Percentiles rank a stretch among this genome's conserved stretches.
These are phyloP conservation scores for Lithospermum erythrorhizon DNA, from an alignment of 257 asterid species.

Conservation along the genomic window DNA sequence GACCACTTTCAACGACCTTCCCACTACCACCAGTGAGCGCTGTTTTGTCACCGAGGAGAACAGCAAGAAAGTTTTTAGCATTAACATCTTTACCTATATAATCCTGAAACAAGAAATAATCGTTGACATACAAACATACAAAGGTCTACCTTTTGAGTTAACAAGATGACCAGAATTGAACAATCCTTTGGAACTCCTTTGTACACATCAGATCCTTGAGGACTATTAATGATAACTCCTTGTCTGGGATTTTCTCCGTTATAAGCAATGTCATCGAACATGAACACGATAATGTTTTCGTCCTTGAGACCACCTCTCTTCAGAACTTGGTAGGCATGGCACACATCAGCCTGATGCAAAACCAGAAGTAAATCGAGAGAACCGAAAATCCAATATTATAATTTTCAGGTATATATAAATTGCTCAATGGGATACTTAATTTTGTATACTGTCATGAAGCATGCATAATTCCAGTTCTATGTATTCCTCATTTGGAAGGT, in stretches of 20 bases:
- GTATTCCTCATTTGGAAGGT: too few relatives aligned
- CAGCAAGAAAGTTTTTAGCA: constrained; percentile 61
- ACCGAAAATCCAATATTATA: not conserved
- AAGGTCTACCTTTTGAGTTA: not conserved
- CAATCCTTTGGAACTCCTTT: constrained; percentile 89
- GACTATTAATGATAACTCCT: constrained; percentile 80
- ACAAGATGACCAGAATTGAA: not conserved
- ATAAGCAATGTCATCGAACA: constrained; percentile 89
- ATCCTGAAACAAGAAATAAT: constrained; percentile 49
- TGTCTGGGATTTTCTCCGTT: constrained; percentile 67
- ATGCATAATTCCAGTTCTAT: too few relatives aligned
- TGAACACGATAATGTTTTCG: constrained; percentile 78
- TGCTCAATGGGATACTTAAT: not conserved
- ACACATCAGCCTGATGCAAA: constrained; percentile 69
- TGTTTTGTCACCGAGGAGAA: constrained; percentile 67
- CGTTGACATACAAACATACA: constrained; percentile 1
- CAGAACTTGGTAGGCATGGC: constrained; percentile 87
- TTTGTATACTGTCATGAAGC: too few relatives aligned
- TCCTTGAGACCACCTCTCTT: constrained; percentile 86
- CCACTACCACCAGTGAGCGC: constrained; percentile 87
- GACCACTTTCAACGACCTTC: constrained; percentile 86
- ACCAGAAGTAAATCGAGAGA: not conserved
- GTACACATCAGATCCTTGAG: constrained; percentile 78
- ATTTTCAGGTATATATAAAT: not conserved
- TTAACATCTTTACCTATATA: constrained; percentile 65